Base-by-base conservation (phyloP, 2,329 filamentous ascomycete genomes). In the Alternaria arborescens region DNA sequence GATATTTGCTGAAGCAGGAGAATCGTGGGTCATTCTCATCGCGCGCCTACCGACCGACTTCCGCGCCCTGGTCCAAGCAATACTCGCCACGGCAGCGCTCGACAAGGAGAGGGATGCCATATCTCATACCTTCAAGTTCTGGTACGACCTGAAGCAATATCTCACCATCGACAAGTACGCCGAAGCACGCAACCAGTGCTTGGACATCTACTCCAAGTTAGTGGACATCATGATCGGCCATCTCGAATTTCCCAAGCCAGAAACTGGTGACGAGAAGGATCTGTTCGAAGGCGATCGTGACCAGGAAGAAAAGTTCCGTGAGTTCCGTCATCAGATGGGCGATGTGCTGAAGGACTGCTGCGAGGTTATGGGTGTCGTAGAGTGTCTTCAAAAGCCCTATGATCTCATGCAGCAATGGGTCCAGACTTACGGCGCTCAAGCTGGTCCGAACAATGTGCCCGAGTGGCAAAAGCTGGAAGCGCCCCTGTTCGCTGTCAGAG, bases 91-190 rank as follows among this genome's bases (percentile, higher is more conserved):
- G 74, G 94, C 92, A 62, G 88, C 91, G 11, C 87, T 91, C 68
- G 95, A 99, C 78, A 89, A 89, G 76, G 94, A 97, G 55, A 88
- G 91, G 63, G 95, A 99, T 68, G 93, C 94, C 5, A 93, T 99
- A 65, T 92, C 93, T 55, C 89, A 95, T 72, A 99, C 96, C 0
- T 99, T 99, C 80, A 89, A 88, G 68, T 98, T 99, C 82, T 99
- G 95, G 95, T 98, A 96, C 77, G 95, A 99, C 76, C 86, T 99
- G 47, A 99, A 99, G 83, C 93, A 97, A 77, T 97, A 97, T 77
- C 85, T 99, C 48, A 93, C 94, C 2, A 80, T 99, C 54, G 94
- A 98, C 36, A 90, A 90, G 68, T 99, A 97, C 76, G 91, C 92
- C 52, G 87, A 93, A 71, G 91, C 94, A 41, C 88, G 94, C 52